phyloP scores from a whole-genome alignment of 768 basidiomycete genomes.

The Terana coerulea region DNA sequence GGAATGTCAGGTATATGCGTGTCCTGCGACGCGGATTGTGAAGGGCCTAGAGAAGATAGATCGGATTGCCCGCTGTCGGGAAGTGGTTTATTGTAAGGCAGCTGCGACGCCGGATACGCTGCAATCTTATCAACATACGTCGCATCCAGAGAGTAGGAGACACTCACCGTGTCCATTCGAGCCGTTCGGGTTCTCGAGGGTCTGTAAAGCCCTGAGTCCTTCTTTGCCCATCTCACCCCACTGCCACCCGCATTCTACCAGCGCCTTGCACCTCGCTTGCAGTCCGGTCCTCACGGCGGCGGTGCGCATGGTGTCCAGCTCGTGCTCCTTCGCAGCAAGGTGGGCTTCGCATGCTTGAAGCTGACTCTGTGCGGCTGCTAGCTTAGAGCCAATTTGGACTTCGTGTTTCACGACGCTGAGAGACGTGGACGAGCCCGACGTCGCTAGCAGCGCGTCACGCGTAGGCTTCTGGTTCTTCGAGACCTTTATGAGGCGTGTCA shows the following conservation, averaged over 20 bases:
- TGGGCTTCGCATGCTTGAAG: slow-evolving; percentile 81
- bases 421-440: slow-evolving; percentile 37
- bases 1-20: slow-evolving; percentile 20
- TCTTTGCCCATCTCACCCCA: slow-evolving; percentile 70
- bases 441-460: slow-evolving; percentile 31
- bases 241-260: slow-evolving; percentile 63
- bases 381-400: slow-evolving; percentile 37
- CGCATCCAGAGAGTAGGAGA: background rate
- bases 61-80: slow-evolving; percentile 37
- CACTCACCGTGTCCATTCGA: slow-evolving; percentile 28
- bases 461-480: slow-evolving; percentile 55
- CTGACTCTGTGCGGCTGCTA: slow-evolving; percentile 66
- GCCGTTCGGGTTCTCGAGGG: slow-evolving; percentile 13
- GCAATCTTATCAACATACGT: background rate
- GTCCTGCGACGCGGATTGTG: slow-evolving; percentile 71
- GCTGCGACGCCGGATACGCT: background rate
- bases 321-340: slow-evolving; percentile 64
- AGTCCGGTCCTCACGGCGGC: slow-evolving; percentile 61
- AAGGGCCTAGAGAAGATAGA: slow-evolving; percentile 67
- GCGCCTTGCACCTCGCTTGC: slow-evolving; percentile 54
- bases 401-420: slow-evolving; percentile 32
- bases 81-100: slow-evolving; percentile 4
- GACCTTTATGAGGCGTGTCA: slow-evolving; percentile 75
- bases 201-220: slow-evolving; percentile 44
- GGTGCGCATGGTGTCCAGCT: slow-evolving; percentile 50